These are phyloP conservation scores for Leccinum barrowsii DNA, from an alignment of 768 basidiomycete species.

Conservation along the genomic window DNA sequence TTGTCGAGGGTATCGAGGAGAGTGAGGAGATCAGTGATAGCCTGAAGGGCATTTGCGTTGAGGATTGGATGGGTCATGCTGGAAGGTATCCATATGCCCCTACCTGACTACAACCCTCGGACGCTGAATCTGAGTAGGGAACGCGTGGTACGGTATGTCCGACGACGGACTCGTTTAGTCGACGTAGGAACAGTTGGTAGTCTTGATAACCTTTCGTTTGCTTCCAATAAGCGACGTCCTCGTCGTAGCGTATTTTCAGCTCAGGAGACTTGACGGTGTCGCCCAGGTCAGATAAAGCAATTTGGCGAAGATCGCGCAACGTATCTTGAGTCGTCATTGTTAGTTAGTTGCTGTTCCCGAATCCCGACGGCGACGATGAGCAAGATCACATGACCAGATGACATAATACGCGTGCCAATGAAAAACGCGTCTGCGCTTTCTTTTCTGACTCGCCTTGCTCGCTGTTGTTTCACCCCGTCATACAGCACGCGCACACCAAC, in stretches of 20 bases:
- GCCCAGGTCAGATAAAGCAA: conserved; percentile 24
- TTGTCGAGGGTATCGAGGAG: conserved; percentile 63
- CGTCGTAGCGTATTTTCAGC: conserved; percentile 66
- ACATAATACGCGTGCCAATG: conserved; percentile 24
- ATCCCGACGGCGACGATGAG: not conserved
- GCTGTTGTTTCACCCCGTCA: not conserved
- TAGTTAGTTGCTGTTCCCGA: not conserved
- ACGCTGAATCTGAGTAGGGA: too few species aligned
- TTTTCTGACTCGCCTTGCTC: conserved; percentile 2
- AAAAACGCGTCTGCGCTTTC: not conserved
- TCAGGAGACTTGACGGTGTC: conserved; percentile 32
- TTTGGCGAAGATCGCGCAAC: conserved; percentile 31
- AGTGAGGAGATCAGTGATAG: conserved; percentile 42
- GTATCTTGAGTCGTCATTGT: not conserved
- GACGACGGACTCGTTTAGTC: conserved; percentile 58
- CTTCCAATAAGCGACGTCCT: conserved; percentile 73
- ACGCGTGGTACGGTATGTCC: too few species aligned
- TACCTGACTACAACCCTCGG: too few species aligned
- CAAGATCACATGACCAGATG: conserved; percentile 18
- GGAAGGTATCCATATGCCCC: too few species aligned
- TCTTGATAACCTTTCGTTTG: conserved; percentile 66
- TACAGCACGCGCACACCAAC: not conserved
- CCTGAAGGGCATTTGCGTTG: conserved; percentile 31
- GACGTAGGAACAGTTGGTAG: conserved; percentile 70
- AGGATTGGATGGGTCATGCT: too few species aligned